Evolutionary conservation across 2,329 filamentous ascomycete genomes (phyloP), one percentile per base, ranked within the genome.

Genomic region (Ascomycota sp.): DNA sequence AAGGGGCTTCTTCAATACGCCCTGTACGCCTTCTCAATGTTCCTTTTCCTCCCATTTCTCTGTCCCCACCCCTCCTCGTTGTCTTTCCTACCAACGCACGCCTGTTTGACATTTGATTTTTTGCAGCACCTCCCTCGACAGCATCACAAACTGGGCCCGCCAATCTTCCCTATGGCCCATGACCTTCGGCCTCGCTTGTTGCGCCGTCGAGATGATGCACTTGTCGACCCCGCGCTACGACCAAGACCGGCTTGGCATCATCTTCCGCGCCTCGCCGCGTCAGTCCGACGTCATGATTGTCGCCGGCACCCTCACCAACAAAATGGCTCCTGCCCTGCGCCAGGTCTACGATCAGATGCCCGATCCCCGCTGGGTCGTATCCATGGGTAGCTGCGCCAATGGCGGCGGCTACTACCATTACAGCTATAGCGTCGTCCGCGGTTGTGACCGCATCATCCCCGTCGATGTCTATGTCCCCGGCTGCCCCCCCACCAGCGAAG

Each of bases 301-400:
- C 15, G 82, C 83, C 19, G 83, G 83, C 35, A 93, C 83, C 20
- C 67, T 93, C 36, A 91, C 81, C 42, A 93, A 93, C 65, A 93
- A 93, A 63, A 93, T 93, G 83, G 82, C 81, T 1, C 81, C 83
- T 2, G 83, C 83, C 22, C 60, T 93, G 47, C 67, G 83, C 52
- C 80, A 89, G 57, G 76, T 91, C 36, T 93, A 93, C 59, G 83
- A 93, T 53, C 83, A 92, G 62, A 92, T 92, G 82, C 81, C 82
- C 20, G 82, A 92, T 21, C 82, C 82, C 12, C 67, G 77, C 47
- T 92, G 81, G 81, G 81, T 86, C 42, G 53, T 70, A 44, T 79
- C 72, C 42, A 86, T 86, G 79, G 79, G 79, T 9, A 79, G 72
- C 45, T 86, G 79, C 51, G 79, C 79, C 35, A 85, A 85, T 52